Conservation (phyloP, 495 filamentous ascomycete genomes). For the Penicillium diatomitis region DNA sequence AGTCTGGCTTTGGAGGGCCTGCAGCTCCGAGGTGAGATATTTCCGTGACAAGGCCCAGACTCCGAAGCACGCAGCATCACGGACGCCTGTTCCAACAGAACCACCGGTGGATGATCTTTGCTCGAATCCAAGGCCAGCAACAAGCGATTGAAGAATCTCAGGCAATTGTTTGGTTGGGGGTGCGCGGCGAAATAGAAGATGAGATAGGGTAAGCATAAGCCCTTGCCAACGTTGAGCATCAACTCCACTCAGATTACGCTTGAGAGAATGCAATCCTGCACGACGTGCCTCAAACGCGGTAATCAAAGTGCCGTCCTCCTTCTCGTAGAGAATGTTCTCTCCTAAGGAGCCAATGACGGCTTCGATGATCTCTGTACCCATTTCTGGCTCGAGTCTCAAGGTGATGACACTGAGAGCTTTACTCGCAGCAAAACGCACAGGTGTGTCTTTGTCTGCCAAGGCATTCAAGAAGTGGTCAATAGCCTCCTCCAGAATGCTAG, state of each 20-base stretch:
- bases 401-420: slow-evolving; percentile 86
- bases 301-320: slow-evolving; percentile 28
- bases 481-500: slow-evolving; percentile 39
- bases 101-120: slow-evolving; percentile 70
- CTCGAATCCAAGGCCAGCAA: slow-evolving; percentile 75
- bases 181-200: slow-evolving; percentile 71
- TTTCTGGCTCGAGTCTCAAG: slow-evolving; percentile 62
- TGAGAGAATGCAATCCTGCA: slow-evolving; percentile 24
- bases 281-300: slow-evolving; percentile 27
- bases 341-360: slow-evolving; percentile 68
- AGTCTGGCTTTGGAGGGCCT: slow-evolving; percentile 43
- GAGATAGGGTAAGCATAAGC: slow-evolving; percentile 73
- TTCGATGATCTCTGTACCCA: slow-evolving; percentile 78
- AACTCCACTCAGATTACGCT: slow-evolving; percentile 59
- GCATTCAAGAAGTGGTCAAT: slow-evolving; percentile 65
- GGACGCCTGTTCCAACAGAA: slow-evolving; percentile 84
- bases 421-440: slow-evolving; percentile 79
- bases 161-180: slow-evolving; percentile 56
- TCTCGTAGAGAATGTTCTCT: slow-evolving; percentile 64
- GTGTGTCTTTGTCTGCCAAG: slow-evolving; percentile 78
- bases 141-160: slow-evolving; percentile 59
- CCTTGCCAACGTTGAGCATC: slow-evolving; percentile 87
- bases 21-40: slow-evolving; percentile 73
- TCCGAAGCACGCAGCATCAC: slow-evolving; percentile 92
- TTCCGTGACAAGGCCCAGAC: slow-evolving; percentile 86